Evolutionary conservation across 2,329 filamentous ascomycete species (phyloP), one percentile per base, ranked within the genome.

Genomic region (Dryadomyces quercivorus): DNA sequence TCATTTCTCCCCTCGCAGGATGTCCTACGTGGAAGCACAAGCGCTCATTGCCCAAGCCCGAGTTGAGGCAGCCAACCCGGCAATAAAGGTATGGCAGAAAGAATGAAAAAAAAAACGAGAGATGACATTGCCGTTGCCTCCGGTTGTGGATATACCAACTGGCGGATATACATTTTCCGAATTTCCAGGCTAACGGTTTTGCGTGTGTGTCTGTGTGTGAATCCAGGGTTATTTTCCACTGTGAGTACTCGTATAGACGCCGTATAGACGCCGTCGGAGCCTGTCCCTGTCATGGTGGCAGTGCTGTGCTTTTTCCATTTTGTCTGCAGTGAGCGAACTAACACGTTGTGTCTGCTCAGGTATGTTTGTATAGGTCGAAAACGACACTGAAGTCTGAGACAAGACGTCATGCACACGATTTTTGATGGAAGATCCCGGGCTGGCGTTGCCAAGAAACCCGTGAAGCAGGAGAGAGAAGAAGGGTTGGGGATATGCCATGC

Each of bases 301-400:
- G 26, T 31, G 26, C 26, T 31, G 4, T 31, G 4, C 26, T 31
- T 31, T 31, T 31, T 31, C 26, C 26, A 31, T 31, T 31, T 31
- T 31, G 26, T 31, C 8, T 31, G 4, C 26, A 31, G 26, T 31
- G 26, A 8, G 26, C 26, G 26, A 31, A 20, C 48, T 40, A 50
- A 40, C 48, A 21, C 21, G 12, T 44, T 3, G 7, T 55, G 26
- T 18, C 16, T 43, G 20, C 18, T 8, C 16, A 82, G 79, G 59
- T 82, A 84, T 63, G 76, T 84, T 42, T 82, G 78, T 59, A 82
- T 84, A 60, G 81, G 80, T 51, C 73, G 74, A 58, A 84, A 84
- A 59, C 75, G 77, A 55, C 69, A 20, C 16, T 44, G 42, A 44
- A 16, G 16, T 16, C 18, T n/a, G n/a, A 44, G 42, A 44, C 5